These are phyloP conservation scores for Kitagawia praeruptora DNA, from an alignment of 129 eudicot genomes.

Conservation along the genomic window DNA sequence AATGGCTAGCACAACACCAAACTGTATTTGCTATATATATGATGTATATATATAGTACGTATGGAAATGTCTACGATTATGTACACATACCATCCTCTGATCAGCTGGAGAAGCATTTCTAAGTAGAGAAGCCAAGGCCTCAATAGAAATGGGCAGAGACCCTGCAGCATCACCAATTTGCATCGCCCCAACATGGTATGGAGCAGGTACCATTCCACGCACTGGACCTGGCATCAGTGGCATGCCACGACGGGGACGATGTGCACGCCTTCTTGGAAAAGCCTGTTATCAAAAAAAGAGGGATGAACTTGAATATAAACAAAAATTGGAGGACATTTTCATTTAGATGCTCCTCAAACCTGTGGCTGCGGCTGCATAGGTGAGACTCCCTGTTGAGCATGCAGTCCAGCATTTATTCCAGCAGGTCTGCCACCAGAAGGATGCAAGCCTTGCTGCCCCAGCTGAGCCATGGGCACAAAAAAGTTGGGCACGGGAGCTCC, in stretches of 20 bases:
- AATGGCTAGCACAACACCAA: background rate
- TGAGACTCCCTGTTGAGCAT: slow-evolving; percentile 53
- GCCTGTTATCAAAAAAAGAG: slow-evolving; percentile 30
- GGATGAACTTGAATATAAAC: background rate
- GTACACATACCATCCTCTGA: slow-evolving; percentile 60
- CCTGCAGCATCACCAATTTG: slow-evolving; percentile 54
- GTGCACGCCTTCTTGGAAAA: slow-evolving; percentile 73
- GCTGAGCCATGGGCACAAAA: slow-evolving; percentile 71
- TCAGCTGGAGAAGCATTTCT: slow-evolving; percentile 72
- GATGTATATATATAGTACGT: background rate
- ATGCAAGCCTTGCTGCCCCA: slow-evolving; percentile 72
- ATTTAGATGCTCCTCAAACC: slow-evolving; percentile 30
- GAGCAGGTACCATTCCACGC: slow-evolving; percentile 43
- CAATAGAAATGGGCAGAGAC: slow-evolving; percentile 62
- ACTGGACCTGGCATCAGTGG: slow-evolving; percentile 47
- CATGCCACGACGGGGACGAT: slow-evolving; percentile 63
- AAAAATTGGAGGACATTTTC: background rate
- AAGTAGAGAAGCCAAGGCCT: slow-evolving; percentile 78
- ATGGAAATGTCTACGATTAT: background rate
- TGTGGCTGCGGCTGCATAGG: slow-evolving; percentile 81
- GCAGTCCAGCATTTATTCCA: slow-evolving; percentile 45
- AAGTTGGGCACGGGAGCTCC: slow-evolving; percentile 71
- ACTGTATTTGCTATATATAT: background rate
- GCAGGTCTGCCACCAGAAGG: slow-evolving; percentile 36
- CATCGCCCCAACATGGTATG: slow-evolving; percentile 66